A percentile compares a stretch with the other conserved stretches of the same genome.
These are phyloP conservation scores for Dionaea muscipula DNA, from an alignment of 179 eudicot species.

Conservation along the genomic window DNA sequence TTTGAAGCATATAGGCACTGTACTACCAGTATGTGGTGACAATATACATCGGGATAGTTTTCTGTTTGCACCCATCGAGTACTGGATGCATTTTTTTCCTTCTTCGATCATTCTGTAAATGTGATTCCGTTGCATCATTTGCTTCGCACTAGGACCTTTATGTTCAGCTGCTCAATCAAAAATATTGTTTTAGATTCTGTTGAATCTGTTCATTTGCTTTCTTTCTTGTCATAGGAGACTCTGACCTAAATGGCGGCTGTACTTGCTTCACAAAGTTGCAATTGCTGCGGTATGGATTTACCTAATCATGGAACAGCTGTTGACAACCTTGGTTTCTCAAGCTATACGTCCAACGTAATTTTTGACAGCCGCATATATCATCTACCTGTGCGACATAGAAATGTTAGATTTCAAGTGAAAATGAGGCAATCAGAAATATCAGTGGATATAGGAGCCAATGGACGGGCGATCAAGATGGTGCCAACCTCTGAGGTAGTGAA, in stretches of 20 bases:
- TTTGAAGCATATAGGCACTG: no score
- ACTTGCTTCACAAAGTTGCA: constrained; percentile 62
- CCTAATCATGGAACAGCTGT: constrained; percentile 26
- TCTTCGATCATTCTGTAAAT: no score
- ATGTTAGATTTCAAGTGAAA: constrained; percentile 25
- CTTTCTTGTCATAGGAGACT: no score
- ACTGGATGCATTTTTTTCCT: no score
- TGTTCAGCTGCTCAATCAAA: no score
- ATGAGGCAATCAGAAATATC: constrained; percentile 47
- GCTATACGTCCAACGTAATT: constrained; percentile 34
- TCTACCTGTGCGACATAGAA: constrained; percentile 13
- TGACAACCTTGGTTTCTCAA: constrained; percentile 38
- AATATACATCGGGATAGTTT: no score
- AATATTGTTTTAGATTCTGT: no score
- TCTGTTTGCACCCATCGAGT: no score
- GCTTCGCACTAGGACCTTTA: no score
- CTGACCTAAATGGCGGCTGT: constrained; percentile 49
- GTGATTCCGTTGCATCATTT: no score
- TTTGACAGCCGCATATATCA: constrained; percentile 15
- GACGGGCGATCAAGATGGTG: constrained; percentile 47
- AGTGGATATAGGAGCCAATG: constrained; percentile 33
- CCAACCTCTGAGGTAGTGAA: constrained; percentile 60
- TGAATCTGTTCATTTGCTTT: no score
- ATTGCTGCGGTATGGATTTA: constrained; percentile 37
- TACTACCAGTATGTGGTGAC: no score